Evolutionary conservation across 148 eudicot genomes (phyloP), one percentile per base, ranked within the genome.

Genomic region (Rheum nobile): DNA sequence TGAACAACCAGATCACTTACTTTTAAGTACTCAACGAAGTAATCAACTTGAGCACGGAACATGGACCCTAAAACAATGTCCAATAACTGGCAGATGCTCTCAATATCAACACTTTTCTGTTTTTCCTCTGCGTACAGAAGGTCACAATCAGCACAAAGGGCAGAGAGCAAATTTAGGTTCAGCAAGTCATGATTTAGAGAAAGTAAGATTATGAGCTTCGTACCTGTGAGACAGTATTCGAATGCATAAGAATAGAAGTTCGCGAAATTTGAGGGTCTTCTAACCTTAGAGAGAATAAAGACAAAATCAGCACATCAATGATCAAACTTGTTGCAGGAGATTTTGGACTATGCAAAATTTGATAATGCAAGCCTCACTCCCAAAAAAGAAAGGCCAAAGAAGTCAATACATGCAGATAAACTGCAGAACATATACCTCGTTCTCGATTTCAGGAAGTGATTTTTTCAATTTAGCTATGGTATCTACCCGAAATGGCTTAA

Each of bases 21-120:
- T 81, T 82, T 86, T 50, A 94, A 79, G 73, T 88, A 94, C 70
- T 94, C 96, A 75, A 82, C 47, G 38, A 91, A 85, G 57, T 80
- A 83, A 77, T 91, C 97, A 39, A 94, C 97, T 80, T 94, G 97
- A 39, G 89, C 82, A 22, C 82, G 87, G 75, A 82, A 94, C 72
- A 87, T 85, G 21, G 90, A 76, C 29, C 98, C 97, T 50, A 91
- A 72, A 13, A 91, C 93, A 80, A 94, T 93, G 81, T 91, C 96
- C 85, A 94, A 82, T 72, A 94, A 82, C 72, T 89, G 85, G 83
- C 98, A 94, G 42, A 91, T 85, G 83, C 91, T 89, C 78, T 91
- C 98, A 71, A 91, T 94, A 77, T 94, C 98, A 70, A 94, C 85
- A 83, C 88, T 89, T 82, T 91, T 94, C 84, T 94, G 98, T 76